Evolutionary conservation across 2,329 filamentous ascomycete genomes (phyloP), one percentile per base, ranked within the genome.

Genomic region (Aspergillus sp.): DNA sequence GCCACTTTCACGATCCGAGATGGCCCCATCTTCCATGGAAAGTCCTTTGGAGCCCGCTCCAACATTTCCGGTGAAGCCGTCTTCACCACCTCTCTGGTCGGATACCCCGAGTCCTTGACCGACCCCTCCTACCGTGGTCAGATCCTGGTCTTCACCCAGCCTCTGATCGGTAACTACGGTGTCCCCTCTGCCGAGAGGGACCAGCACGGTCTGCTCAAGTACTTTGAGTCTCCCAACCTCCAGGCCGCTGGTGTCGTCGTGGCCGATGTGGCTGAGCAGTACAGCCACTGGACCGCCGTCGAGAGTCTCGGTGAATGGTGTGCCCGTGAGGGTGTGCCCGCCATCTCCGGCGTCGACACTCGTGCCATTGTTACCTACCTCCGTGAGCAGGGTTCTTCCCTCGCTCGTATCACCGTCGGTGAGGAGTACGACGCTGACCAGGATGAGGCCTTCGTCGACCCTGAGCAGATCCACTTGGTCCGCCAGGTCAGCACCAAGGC

Each of bases 401-500:
- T 99, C 55, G 95, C 94, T 70, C 88, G 92, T 74, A 97, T 99
- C 79, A 91, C 92, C 47, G 89, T 97, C 71, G 95, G 95, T 69
- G 95, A 98, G 74, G 93, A 97, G 82, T 99, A 99, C 77, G 95
- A 99, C 79, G 94, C 93, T 66, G 94, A 98, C 72, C 92, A 99
- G 82, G 95, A 98, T 71, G 95, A 98, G 82, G 90, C 93, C 66
- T 99, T 92, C 78, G 83, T 96, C 73, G 95, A 99, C 76, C 95
- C 95, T 10, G 91, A 92, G 76, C 91, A 94, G 80, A 97, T 98
- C 81, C 97, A 99, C 84, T 84, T 98, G 65, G 95, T 98, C 70
- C 91, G 91, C 79, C 91, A 91, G 72, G 95, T 99, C 69, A 97
- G 91, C 84, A 99, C 95, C 79, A 99, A 99, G 84, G 91, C 93